These are phyloP conservation scores for Russula ochroleuca DNA, from an alignment of 768 basidiomycete genomes.

Conservation along the genomic window DNA sequence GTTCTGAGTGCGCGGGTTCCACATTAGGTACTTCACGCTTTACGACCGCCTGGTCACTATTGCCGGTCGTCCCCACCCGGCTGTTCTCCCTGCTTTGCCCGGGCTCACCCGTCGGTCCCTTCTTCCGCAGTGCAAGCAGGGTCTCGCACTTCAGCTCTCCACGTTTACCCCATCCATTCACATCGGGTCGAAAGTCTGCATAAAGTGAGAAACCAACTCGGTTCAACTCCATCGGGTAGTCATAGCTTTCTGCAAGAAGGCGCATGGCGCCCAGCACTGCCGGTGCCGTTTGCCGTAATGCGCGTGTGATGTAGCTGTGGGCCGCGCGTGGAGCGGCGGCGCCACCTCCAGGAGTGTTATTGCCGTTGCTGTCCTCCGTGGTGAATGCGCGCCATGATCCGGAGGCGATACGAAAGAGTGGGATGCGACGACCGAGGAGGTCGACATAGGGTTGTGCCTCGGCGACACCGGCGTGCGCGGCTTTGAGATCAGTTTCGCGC, in stretches of 20 bases:
- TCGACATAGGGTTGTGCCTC: constrained; percentile 79
- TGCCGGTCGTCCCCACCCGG: background rate
- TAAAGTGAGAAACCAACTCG: constrained; percentile 73
- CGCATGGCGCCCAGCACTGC: constrained; percentile 73
- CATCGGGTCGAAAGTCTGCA: constrained; percentile 78
- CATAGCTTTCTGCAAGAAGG: constrained; percentile 59
- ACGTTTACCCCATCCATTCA: constrained; percentile 79
- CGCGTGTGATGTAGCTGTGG: constrained; percentile 76
- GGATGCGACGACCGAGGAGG: constrained; percentile 78
- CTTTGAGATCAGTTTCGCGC: constrained; percentile 53
- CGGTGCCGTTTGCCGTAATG: constrained; percentile 76
- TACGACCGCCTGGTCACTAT: constrained; percentile 1
- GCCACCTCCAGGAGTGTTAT: constrained; percentile 5
- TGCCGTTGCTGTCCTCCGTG: constrained; percentile 35
- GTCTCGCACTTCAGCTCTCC: constrained; percentile 66
- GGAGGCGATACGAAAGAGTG: constrained; percentile 63
- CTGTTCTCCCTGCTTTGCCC: background rate
- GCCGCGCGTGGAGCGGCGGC: constrained; percentile 71
- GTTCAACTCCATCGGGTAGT: constrained; percentile 52
- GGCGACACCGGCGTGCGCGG: constrained; percentile 44
- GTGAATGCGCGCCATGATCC: constrained; percentile 82
- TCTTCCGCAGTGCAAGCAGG: constrained; percentile 56
- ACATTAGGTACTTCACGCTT: background rate
- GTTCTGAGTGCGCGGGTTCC: background rate
- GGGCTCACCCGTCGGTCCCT: background rate